Percentiles rank a stretch among this genome's conserved stretches.
Conservation (phyloP, 129 eudicot species). For the Deinandra increscens region DNA sequence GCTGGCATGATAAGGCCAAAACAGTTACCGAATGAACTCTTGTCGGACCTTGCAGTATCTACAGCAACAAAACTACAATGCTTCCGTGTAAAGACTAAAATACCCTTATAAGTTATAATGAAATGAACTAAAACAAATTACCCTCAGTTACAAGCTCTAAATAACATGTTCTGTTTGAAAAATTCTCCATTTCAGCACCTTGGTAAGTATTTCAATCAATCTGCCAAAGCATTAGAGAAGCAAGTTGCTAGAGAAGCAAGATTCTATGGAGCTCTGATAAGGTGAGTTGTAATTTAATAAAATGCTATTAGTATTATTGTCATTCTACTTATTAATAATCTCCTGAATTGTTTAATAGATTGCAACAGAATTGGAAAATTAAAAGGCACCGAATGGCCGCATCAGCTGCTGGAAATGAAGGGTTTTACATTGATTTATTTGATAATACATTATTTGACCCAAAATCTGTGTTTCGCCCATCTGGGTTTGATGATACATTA, state of each 20-base stretch:
- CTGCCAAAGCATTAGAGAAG: conserved; percentile 87
- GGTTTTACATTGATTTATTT: conserved; percentile 81
- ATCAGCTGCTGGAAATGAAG: conserved; percentile 85
- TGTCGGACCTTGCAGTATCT: conserved; percentile 92
- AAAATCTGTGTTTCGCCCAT: conserved; percentile 53
- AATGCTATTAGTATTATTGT: not conserved
- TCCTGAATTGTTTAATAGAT: conserved; percentile 48
- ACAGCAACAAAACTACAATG: conserved; percentile 90
- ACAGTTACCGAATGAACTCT: conserved; percentile 76
- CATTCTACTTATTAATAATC: conserved; percentile 11
- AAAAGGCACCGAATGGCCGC: conserved; percentile 83
- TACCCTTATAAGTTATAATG: not conserved
- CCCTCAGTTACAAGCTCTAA: not conserved
- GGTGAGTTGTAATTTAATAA: conserved; percentile 54
- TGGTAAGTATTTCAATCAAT: conserved; percentile 93
- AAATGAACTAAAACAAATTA: conserved; percentile 3
- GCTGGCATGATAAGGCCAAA: conserved; percentile 92
- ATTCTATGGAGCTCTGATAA: conserved; percentile 93
- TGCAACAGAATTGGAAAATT: conserved; percentile 98
- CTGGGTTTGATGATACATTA: no score
- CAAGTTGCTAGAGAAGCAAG: conserved; percentile 91
- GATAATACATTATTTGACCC: conserved; percentile 72
- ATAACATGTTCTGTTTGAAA: no score
- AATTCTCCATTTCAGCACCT: conserved; percentile 55
- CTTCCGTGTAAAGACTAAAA: conserved; percentile 53